Conservation (phyloP, 140 eudicot species). For the Erigeron philadelphicus region DNA sequence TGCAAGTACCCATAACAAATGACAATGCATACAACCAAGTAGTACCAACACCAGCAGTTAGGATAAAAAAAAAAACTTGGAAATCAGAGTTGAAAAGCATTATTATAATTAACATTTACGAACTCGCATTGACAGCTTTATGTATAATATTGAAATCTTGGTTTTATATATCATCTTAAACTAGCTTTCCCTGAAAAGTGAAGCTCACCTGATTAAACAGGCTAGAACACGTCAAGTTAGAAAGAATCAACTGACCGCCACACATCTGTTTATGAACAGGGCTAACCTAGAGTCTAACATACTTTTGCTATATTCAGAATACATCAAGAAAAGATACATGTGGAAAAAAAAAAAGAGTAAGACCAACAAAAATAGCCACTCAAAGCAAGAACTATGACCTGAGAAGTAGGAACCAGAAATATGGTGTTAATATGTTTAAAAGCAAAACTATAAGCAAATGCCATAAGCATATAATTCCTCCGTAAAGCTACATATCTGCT, state of each 20-base stretch:
- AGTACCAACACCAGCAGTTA: neutral
- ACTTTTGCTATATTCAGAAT: neutral
- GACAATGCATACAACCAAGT: neutral
- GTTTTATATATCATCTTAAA: neutral
- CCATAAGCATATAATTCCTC: neutral
- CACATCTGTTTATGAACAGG: neutral
- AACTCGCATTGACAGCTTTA: neutral
- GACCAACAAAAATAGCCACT: neutral
- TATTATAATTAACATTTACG: neutral
- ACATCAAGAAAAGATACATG: neutral
- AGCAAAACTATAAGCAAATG: neutral
- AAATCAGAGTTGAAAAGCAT: neutral
- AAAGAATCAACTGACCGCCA: neutral
- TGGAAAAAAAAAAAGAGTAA: neutral
- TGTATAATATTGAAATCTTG: neutral
- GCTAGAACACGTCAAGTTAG: neutral
- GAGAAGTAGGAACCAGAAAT: neutral
- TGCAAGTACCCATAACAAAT: too few species aligned
- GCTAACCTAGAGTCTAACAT: slow-evolving; percentile 7
- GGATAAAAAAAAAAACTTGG: neutral
- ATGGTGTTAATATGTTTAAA: neutral
- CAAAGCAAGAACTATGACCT: neutral
- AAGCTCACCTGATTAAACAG: neutral
- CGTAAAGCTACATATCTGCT: neutral
- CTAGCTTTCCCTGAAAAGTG: neutral